These are phyloP conservation scores for Hylodesmum podocarpum DNA, from an alignment of 306 rosid genomes.

Conservation along the genomic window DNA sequence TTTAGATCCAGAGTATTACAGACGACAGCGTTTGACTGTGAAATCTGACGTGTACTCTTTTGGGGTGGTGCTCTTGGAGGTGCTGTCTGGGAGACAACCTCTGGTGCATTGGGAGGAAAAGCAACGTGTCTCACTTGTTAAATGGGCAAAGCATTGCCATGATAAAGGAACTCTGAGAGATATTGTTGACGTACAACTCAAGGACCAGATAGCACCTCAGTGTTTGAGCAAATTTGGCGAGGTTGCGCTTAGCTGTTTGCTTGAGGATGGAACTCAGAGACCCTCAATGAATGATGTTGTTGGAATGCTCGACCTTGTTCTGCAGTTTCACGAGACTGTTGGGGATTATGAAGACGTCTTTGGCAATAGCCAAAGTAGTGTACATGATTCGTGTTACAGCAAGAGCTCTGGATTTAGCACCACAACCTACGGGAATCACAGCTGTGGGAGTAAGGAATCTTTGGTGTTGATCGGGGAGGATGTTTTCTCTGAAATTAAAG, in stretches of 20 bases:
- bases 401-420: neutral
- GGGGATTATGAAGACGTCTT: neutral
- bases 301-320: neutral
- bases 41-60: neutral
- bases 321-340: neutral
- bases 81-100: too few relatives aligned
- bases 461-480: neutral
- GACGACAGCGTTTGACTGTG: neutral
- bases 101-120: neutral
- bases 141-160: neutral
- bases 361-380: neutral
- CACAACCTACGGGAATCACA: neutral
- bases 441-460: neutral
- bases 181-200: neutral
- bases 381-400: neutral
- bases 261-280: constrained; percentile 27
- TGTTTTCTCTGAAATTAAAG: constrained; percentile 23
- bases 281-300: constrained; percentile 24
- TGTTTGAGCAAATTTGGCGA: constrained; percentile 1
- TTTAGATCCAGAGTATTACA: neutral
- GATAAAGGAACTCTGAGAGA: too few relatives aligned
- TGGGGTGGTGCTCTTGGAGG: constrained; percentile 17
- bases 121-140: constrained; percentile 7
- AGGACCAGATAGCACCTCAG: neutral
- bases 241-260: constrained; percentile 7